Evolutionary conservation across 2,329 filamentous ascomycete species (phyloP).

Genomic region (Epichloe baconii): DNA sequence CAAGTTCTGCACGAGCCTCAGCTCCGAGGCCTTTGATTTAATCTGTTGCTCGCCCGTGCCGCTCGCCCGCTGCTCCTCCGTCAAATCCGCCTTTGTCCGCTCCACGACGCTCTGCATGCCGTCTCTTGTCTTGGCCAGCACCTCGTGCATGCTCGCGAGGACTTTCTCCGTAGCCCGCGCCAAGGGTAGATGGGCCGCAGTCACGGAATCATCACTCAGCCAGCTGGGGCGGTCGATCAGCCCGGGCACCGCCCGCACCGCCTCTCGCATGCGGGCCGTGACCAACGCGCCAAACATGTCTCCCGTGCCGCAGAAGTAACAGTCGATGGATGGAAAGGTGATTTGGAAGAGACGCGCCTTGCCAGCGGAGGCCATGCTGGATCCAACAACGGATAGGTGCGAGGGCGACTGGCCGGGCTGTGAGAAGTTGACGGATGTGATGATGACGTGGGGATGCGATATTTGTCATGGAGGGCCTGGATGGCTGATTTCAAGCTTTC

Average conservation of each 20-base stretch:
- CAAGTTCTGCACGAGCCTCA: slow-evolving; percentile 68
- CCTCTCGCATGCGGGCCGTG: slow-evolving; percentile 77
- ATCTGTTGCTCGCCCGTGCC: slow-evolving; percentile 51
- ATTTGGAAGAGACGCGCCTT: slow-evolving; percentile 77
- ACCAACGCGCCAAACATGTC: slow-evolving; percentile 97
- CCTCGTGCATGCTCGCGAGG: slow-evolving; percentile 80
- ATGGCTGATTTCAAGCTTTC: slow-evolving; percentile 61
- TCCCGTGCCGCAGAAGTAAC: slow-evolving; percentile 91
- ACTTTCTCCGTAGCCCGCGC: slow-evolving; percentile 77
- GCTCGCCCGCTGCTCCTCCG: slow-evolving; percentile 31
- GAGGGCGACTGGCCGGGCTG: slow-evolving; percentile 33
- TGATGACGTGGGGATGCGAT: slow-evolving; percentile 73
- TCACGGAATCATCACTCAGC: slow-evolving; percentile 62
- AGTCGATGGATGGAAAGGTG: slow-evolving; percentile 73
- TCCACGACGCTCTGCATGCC: slow-evolving; percentile 43
- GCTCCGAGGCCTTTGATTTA: slow-evolving; percentile 74
- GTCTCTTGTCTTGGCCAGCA: slow-evolving; percentile 56
- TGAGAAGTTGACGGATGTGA: slow-evolving; percentile 72
- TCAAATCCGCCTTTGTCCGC: slow-evolving; percentile 28
- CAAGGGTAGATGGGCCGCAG: slow-evolving; percentile 60
- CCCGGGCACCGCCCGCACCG: slow-evolving; percentile 36
- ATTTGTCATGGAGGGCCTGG: slow-evolving; percentile 60
- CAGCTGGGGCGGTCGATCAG: slow-evolving; percentile 50
- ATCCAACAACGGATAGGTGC: slow-evolving; percentile 63
- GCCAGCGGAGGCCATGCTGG: slow-evolving; percentile 50